These are phyloP conservation scores for Tulasnella sp. DNA, from an alignment of 768 basidiomycete genomes.

Conservation along the genomic window DNA sequence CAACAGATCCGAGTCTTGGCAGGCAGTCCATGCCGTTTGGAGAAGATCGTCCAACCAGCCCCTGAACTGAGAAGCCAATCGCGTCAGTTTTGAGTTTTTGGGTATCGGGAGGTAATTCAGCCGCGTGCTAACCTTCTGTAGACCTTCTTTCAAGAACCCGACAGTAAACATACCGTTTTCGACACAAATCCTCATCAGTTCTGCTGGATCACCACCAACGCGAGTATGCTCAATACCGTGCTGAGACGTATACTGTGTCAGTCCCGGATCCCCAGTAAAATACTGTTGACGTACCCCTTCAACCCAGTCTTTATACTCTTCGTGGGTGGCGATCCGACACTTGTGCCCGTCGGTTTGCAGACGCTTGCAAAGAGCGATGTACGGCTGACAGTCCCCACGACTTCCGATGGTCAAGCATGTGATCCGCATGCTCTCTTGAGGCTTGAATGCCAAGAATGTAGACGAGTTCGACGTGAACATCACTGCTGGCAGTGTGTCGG, in stretches of 20 bases:
- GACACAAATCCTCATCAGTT: conserved; percentile 93
- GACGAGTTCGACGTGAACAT: conserved; percentile 97
- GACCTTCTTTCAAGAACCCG: conserved; percentile 81
- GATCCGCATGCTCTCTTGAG: conserved; percentile 68
- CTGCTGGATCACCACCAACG: conserved; percentile 95
- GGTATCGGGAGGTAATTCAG: background rate
- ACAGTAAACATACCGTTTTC: conserved; percentile 98
- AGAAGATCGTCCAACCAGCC: conserved; percentile 97
- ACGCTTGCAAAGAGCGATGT: conserved; percentile 90
- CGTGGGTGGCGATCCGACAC: conserved; percentile 86
- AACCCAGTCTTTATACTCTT: conserved; percentile 90
- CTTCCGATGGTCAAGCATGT: conserved; percentile 95
- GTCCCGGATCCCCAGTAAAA: background rate
- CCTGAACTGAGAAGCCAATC: conserved; percentile 52
- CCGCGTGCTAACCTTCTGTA: conserved; percentile 53
- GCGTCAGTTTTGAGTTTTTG: conserved; percentile 11
- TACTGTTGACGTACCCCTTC: conserved; percentile 55
- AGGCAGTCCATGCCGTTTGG: conserved; percentile 91
- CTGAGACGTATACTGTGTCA: conserved; percentile 29
- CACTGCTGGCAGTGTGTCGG: conserved; percentile 68
- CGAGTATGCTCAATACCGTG: conserved; percentile 91
- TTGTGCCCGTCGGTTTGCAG: conserved; percentile 80
- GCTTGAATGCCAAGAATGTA: conserved; percentile 94
- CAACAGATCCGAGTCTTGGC: conserved; percentile 85
- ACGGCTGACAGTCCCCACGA: conserved; percentile 94